Conservation (phyloP, 2,329 filamentous ascomycete species). For the Onygenales sp. region DNA sequence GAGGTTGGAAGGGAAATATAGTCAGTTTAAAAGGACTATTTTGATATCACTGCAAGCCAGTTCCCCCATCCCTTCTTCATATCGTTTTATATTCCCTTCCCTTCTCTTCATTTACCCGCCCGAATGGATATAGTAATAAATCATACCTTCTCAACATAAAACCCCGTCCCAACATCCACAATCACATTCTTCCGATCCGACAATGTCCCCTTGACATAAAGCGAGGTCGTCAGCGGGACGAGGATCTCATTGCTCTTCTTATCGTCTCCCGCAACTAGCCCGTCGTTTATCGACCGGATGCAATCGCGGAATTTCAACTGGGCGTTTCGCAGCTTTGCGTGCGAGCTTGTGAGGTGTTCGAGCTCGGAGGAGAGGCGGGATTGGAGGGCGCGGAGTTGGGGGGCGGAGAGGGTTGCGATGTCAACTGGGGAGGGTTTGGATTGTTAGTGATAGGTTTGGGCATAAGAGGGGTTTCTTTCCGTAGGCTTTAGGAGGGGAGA, state of each 20-base stretch:
- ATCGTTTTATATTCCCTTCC: neutral
- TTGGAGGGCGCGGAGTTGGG: constrained; percentile 85
- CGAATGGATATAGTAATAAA: neutral
- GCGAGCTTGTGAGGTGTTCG: constrained; percentile 84
- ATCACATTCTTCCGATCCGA: constrained; percentile 67
- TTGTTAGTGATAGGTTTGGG: neutral
- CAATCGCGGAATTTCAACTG: constrained; percentile 91
- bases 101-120: neutral
- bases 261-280: constrained; percentile 32
- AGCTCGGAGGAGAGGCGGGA: constrained; percentile 94
- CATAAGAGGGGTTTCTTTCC: neutral
- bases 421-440: constrained; percentile 41
- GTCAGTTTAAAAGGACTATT: too few species aligned
- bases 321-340: constrained; percentile 78
- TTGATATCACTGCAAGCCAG: too few species aligned
- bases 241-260: constrained; percentile 49
- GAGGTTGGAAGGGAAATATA: neutral
- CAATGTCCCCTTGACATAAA: constrained; percentile 83
- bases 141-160: constrained; percentile 80
- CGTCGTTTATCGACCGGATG: constrained; percentile 61
- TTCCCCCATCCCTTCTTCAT: too few species aligned
- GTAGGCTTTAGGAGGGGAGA: neutral
- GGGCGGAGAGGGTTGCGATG: constrained; percentile 67
- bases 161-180: constrained; percentile 89
- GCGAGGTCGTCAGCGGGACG: constrained; percentile 87